Percentiles rank a stretch among this genome's conserved stretches.
These are phyloP conservation scores for Aquilaria agallochum DNA, from an alignment of 441 rosid species.

Conservation along the genomic window DNA sequence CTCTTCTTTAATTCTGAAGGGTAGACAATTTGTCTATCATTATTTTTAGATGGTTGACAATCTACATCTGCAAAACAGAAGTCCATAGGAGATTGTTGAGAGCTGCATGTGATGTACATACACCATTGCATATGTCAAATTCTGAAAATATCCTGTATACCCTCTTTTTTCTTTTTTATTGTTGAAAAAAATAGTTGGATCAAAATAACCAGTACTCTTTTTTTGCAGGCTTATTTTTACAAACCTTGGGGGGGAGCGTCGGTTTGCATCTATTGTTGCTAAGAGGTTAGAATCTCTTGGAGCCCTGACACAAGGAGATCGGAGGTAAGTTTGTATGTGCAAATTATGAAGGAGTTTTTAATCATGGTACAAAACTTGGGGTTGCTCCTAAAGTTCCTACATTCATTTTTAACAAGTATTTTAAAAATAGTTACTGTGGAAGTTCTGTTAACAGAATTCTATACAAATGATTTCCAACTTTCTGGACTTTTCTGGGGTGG, in stretches of 20 bases:
- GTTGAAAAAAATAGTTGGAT: neutral
- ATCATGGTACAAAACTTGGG: neutral
- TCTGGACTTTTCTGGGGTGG: too few species aligned
- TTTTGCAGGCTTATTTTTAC: conserved; percentile 75
- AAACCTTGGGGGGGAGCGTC: conserved; percentile 98
- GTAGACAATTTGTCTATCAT: too few species aligned
- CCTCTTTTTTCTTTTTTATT: too few species aligned
- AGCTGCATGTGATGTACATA: too few species aligned
- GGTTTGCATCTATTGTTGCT: conserved; percentile 99
- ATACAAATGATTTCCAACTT: too few species aligned
- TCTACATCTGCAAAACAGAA: too few species aligned
- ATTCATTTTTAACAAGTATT: neutral
- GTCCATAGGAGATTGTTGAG: too few species aligned
- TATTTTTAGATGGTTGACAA: too few species aligned
- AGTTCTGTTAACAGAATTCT: too few species aligned
- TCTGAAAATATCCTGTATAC: too few species aligned
- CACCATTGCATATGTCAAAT: too few species aligned
- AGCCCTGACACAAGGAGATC: conserved; percentile 98
- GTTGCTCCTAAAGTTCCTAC: conserved; percentile 1
- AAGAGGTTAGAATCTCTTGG: conserved; percentile 97
- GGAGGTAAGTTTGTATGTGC: conserved; percentile 53
- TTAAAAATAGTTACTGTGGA: too few species aligned
- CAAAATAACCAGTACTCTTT: conserved; percentile 4
- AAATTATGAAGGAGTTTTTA: neutral
- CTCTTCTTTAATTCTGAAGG: neutral